Conservation (phyloP, 495 filamentous ascomycete genomes). For the Aspergillus egyptiacus region DNA sequence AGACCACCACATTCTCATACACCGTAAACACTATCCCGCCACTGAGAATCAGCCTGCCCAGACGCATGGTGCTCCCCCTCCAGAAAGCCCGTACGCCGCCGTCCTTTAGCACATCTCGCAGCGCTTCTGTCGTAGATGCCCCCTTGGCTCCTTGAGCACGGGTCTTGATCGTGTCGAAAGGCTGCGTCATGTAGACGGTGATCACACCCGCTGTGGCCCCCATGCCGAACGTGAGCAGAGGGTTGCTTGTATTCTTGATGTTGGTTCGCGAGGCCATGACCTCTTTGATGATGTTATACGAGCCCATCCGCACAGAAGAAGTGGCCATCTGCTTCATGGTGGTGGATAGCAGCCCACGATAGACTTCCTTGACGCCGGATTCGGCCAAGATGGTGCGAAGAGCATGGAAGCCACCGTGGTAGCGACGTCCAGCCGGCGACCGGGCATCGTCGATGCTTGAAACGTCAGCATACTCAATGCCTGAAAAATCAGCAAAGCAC, state of each 20-base stretch:
- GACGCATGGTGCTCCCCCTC: conserved; percentile 61
- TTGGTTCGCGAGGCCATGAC: conserved; percentile 34
- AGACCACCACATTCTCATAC: too few relatives aligned
- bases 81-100: conserved; percentile 57
- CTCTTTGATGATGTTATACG: conserved; percentile 64
- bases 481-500: too few relatives aligned
- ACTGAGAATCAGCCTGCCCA: conserved; percentile 56
- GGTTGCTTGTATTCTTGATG: conserved; percentile 30
- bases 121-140: conserved; percentile 48
- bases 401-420: conserved; percentile 47
- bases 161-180: conserved; percentile 65
- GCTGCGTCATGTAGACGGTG: conserved; percentile 58
- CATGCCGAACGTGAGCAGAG: conserved; percentile 52
- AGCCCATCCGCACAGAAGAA: conserved; percentile 59
- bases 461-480: too few relatives aligned
- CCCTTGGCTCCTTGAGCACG: conserved; percentile 50
- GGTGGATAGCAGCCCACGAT: conserved; percentile 55
- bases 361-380: conserved; percentile 49
- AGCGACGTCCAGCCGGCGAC: conserved; percentile 38
- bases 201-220: conserved; percentile 54
- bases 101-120: conserved; percentile 45
- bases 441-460: conserved; percentile 58
- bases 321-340: conserved; percentile 63
- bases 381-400: conserved; percentile 40
- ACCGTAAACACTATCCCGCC: conserved; percentile 62